These are phyloP conservation scores for Monosporascus sp. DNA, from an alignment of 2,329 filamentous ascomycete genomes.

Conservation along the genomic window DNA sequence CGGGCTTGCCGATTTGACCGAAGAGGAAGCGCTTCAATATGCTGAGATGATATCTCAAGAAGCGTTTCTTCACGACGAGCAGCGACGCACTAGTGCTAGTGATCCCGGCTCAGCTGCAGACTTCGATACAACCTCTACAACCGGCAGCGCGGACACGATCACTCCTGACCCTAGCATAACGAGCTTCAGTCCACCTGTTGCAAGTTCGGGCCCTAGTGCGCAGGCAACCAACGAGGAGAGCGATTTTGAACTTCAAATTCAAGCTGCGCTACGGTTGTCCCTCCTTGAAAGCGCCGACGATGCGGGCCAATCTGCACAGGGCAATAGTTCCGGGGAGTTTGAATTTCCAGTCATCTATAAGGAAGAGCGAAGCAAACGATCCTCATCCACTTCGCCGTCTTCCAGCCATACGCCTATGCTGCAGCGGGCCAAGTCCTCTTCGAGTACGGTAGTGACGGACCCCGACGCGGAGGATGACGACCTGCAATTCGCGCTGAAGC, in stretches of 20 bases:
- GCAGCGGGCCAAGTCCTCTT: conserved; percentile 15
- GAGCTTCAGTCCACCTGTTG: conserved; percentile 30
- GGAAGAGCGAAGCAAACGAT: conserved; percentile 35
- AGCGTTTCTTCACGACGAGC: conserved; percentile 50
- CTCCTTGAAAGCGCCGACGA: conserved; percentile 51
- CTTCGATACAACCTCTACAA: conserved; percentile 31
- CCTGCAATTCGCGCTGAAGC: conserved; percentile 52
- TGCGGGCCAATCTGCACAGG: conserved; percentile 37
- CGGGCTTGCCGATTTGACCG: conserved; percentile 62
- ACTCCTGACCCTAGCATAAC: conserved; percentile 51
- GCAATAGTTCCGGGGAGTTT: conserved; percentile 41
- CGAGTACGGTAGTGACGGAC: conserved; percentile 12
- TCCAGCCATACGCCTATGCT: conserved; percentile 31
- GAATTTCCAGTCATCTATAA: conserved; percentile 48
- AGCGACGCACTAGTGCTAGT: conserved; percentile 45
- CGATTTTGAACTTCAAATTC: conserved; percentile 56
- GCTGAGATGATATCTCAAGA: conserved; percentile 63
- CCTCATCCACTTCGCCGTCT: conserved; percentile 28
- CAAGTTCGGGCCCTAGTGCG: conserved; percentile 17
- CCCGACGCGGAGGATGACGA: conserved; percentile 47
- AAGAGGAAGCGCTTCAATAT: conserved; percentile 60
- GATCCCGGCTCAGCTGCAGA: conserved; percentile 47
- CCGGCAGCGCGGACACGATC: conserved; percentile 37
- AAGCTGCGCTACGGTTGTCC: conserved; percentile 57
- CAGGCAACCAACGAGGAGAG: conserved; percentile 36